Percentiles rank a stretch among this genome's conserved stretches.
Evolutionary conservation across 139 green algal genomes (phyloP).

Genomic region (Asterochloris erici): DNA sequence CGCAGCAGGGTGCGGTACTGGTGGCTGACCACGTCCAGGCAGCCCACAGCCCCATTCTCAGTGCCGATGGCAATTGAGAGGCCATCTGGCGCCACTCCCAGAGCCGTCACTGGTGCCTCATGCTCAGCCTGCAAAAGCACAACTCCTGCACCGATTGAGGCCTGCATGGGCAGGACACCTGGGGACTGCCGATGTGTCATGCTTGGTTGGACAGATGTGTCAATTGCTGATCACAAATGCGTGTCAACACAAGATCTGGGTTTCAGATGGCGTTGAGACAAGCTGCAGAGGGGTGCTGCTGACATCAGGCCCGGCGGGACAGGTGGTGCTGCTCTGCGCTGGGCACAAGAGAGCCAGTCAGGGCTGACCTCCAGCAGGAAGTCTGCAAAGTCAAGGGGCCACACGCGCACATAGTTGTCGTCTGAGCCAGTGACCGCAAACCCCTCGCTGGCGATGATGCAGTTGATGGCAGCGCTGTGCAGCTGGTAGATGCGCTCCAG

Average conservation of each 20-base stretch:
- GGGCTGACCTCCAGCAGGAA: constrained; percentile 64
- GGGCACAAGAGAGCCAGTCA: too few species aligned
- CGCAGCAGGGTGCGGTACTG: constrained; percentile 64
- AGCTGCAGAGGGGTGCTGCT: too few species aligned
- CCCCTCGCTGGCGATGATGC: constrained; percentile 52
- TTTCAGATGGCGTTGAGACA: too few species aligned
- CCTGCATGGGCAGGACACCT: too few species aligned
- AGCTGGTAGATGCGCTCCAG: constrained; percentile 73
- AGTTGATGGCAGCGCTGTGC: constrained; percentile 67
- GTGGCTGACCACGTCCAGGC: constrained; percentile 66
- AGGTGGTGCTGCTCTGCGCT: too few species aligned
- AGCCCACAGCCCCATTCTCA: constrained; percentile 60
- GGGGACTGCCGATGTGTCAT: too few species aligned
- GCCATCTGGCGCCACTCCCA: constrained; percentile 56
- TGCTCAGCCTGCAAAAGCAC: constrained; percentile 59
- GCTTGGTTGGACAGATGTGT: too few species aligned
- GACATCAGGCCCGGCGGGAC: too few species aligned
- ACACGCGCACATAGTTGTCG: constrained; percentile 64
- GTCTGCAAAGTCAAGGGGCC: constrained; percentile 74
- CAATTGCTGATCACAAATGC: too few species aligned
- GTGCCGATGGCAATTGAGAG: constrained; percentile 61
- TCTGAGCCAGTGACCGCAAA: constrained; percentile 65
- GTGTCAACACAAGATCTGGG: too few species aligned
- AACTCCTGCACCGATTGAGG: neutral
- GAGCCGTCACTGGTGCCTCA: constrained; percentile 60